Base-by-base conservation (phyloP, 2,329 filamentous ascomycete species). In the Penicillium sp. region DNA sequence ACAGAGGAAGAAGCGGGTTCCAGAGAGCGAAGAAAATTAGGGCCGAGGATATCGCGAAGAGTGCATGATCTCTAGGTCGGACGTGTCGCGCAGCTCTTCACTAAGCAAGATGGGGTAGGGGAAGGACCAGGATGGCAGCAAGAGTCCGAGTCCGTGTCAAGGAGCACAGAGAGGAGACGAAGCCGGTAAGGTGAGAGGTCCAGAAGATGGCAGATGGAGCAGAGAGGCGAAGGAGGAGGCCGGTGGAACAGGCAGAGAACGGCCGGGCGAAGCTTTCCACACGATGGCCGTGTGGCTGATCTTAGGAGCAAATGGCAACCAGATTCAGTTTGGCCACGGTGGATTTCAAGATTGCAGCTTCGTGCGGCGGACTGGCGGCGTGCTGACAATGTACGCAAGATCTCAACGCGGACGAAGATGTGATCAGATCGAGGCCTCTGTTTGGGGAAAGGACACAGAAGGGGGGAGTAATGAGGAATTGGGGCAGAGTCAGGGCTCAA, bases 21-120 rank as follows among this genome's bases (percentile, higher is more conserved):
- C 18, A 32, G 29, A 34, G 18, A 38, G 11, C 18, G n/a, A 39
- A 45, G 33, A 44, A 39, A 39, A 51, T 57, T 54, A 58, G 44
- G 55, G 52, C 50, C 52, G 50, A 48, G 40, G 54, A 49, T 48
- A 27, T 42, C 53, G 55, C 53, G 49, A 50, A 42, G 40, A 46
- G 50, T 51, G 51, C 55, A 58, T 58, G 53, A 43, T 57, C 48
- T 54, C 52, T 37, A 33, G 25, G 25, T 11, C 37, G 34, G 12
- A 34, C 34, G 24, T 39, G 29, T 45, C 33, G 24, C 27, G 40
- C 35, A 28, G 18, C 34, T 40, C 34, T 27, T 13, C 28, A 13
- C 32, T 25, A 40, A 34, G 25, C 24, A 28, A 8, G 25, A 36
- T n/a, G 13, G 35, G 46, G 43, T 27, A 18, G 11, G 4, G 13